phyloP scores from a whole-genome alignment of 148 eudicot genomes.

The Rhododendron ferrugineum region DNA sequence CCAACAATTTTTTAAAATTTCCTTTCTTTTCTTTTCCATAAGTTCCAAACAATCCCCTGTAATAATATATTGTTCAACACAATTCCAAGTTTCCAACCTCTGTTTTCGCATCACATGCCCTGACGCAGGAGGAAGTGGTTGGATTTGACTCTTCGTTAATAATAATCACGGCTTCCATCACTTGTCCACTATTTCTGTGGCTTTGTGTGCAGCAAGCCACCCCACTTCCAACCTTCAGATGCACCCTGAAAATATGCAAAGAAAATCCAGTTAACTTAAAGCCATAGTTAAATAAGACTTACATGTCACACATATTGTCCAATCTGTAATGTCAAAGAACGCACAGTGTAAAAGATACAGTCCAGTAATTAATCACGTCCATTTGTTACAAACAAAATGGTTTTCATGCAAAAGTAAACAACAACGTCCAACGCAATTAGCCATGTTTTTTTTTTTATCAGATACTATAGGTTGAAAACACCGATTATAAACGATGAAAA shows the following conservation, averaged over 20 bases:
- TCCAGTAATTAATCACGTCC: not conserved
- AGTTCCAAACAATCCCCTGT: too few species aligned
- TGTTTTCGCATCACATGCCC: conserved; percentile 46
- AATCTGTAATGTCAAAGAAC: not conserved
- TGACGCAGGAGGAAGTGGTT: conserved; percentile 44
- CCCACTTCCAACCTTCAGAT: conserved; percentile 67
- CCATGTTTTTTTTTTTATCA: not conserved
- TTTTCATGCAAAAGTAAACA: not conserved
- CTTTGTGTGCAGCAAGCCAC: conserved; percentile 39
- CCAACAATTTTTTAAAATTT: too few species aligned
- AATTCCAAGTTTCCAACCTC: conserved; percentile 44
- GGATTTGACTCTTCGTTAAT: conserved; percentile 46
- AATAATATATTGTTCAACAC: not conserved
- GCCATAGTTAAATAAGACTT: not conserved
- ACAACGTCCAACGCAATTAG: not conserved
- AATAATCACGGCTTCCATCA: conserved; percentile 67
- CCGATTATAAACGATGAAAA: not conserved
- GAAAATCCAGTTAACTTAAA: not conserved
- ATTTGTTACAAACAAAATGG: conserved; percentile 1
- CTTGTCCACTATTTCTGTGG: conserved; percentile 24
- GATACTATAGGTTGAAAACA: not conserved
- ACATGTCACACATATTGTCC: not conserved
- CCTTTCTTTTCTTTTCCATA: too few species aligned
- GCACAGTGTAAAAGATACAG: not conserved
- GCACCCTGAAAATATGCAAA: conserved; percentile 31